Evolutionary conservation across 805 yeast species (phyloP).

Genomic region (Nakazawaea sp.): DNA sequence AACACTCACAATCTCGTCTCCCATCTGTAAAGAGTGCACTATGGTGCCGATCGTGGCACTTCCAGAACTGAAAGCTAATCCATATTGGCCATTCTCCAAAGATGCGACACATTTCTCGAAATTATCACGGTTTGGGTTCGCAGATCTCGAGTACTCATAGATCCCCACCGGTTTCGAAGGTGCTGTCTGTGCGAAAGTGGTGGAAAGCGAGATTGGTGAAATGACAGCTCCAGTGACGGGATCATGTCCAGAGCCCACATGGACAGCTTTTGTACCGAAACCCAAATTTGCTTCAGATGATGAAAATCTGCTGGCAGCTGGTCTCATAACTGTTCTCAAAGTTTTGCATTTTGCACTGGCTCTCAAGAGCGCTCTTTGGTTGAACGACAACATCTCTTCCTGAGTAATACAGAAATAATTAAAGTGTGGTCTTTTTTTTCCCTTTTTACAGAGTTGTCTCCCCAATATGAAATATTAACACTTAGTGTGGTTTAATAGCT

Average conservation of each 20-base stretch:
- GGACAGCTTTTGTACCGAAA: constrained; percentile 80
- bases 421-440: too few relatives aligned
- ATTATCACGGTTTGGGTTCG: constrained; percentile 81
- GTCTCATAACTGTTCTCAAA: too few relatives aligned
- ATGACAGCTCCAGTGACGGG: constrained; percentile 80
- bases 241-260: constrained; percentile 71
- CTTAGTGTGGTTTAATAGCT: too few relatives aligned
- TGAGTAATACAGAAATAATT: too few relatives aligned
- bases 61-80: constrained; percentile 79
- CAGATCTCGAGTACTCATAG: constrained; percentile 80
- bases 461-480: too few relatives aligned
- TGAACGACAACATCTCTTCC: too few relatives aligned
- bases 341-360: too few relatives aligned
- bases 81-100: constrained; percentile 68
- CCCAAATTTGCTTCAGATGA: constrained; percentile 16
- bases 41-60: constrained; percentile 78
- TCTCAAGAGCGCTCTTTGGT: too few relatives aligned
- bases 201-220: constrained; percentile 74
- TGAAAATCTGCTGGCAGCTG: background rate
- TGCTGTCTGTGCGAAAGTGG: constrained; percentile 76
- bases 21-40: constrained; percentile 64
- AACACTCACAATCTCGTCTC: constrained; percentile 69
- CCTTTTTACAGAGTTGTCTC: too few relatives aligned
- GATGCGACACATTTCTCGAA: constrained; percentile 76
- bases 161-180: constrained; percentile 74